These are phyloP conservation scores for Debaryomycetaceae sp. DNA, from an alignment of 1,139 yeast species.

Conservation along the genomic window DNA sequence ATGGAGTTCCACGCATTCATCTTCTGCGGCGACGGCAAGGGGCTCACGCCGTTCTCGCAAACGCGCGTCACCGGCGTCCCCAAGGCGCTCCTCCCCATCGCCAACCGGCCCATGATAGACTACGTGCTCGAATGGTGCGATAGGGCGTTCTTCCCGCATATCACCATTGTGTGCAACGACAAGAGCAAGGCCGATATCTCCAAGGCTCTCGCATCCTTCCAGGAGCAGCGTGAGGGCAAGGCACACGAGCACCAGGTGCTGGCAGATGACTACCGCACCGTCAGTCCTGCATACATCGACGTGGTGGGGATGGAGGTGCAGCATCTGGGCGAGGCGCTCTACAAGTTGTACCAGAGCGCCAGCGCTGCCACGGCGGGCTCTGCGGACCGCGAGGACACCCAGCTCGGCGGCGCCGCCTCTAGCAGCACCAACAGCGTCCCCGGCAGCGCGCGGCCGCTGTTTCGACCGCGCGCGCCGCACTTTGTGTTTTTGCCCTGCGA, in stretches of 20 bases:
- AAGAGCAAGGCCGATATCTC: constrained; percentile 23
- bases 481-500: constrained; percentile 90
- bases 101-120: constrained; percentile 84
- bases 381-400: too few relatives aligned
- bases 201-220: constrained; percentile 46
- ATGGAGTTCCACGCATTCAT: constrained; percentile 94
- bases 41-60: constrained; percentile 66
- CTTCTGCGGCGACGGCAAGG: constrained; percentile 80
- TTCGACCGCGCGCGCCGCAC: constrained; percentile 17
- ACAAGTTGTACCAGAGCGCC: constrained; percentile 45
- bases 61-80: constrained; percentile 58
- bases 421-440: background rate
- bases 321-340: constrained; percentile 61
- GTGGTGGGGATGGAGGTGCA: constrained; percentile 44
- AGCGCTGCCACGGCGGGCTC: too few relatives aligned
- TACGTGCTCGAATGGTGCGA: constrained; percentile 93
- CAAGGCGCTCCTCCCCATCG: constrained; percentile 85
- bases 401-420: constrained; percentile 1
- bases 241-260: background rate
- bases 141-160: constrained; percentile 67
- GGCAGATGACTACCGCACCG: constrained; percentile 3
- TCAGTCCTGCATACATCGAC: constrained; percentile 28
- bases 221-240: background rate
- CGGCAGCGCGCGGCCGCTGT: background rate
- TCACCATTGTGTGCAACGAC: constrained; percentile 33